Conservation (phyloP, 371 early-diverging fungal genomes). For the Mucor circinelloides region DNA sequence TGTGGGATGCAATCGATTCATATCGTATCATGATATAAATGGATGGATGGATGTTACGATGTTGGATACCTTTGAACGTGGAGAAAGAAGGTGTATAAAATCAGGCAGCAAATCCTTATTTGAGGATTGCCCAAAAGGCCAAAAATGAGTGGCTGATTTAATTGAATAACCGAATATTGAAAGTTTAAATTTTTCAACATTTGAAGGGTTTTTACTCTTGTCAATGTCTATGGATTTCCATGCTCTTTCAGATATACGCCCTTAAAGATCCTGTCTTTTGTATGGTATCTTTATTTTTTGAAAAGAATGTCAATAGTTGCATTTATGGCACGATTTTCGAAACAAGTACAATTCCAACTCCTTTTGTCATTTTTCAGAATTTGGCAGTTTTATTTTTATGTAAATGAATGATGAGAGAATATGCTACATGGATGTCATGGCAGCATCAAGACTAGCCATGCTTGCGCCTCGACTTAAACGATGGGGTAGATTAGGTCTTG, state of each 20-base stretch:
- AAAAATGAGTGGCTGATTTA: neutral
- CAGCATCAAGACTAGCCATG: constrained; percentile 37
- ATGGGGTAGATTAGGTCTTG: constrained; percentile 7
- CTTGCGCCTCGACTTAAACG: constrained; percentile 28
- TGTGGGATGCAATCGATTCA: constrained; percentile 10
- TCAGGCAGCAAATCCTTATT: neutral
- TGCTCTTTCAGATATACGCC: neutral
- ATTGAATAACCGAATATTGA: constrained; percentile 3
- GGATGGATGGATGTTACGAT: constrained; percentile 15
- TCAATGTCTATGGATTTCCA: neutral
- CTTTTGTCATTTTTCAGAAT: no score
- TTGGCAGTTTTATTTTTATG: no score
- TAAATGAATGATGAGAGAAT: no score
- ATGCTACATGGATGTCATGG: constrained; percentile 19
- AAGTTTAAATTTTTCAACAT: neutral
- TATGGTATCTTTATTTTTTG: neutral
- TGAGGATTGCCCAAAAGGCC: neutral
- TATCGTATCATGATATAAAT: neutral
- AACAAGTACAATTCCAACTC: no score
- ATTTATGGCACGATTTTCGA: no score
- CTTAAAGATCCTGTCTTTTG: neutral
- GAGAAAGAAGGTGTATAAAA: constrained; percentile 29
- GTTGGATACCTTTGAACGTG: constrained; percentile 28
- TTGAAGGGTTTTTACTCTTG: neutral
- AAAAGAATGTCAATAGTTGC: no score